phyloP scores from a whole-genome alignment of 306 rosid genomes.

The Crataegus laevigata region DNA sequence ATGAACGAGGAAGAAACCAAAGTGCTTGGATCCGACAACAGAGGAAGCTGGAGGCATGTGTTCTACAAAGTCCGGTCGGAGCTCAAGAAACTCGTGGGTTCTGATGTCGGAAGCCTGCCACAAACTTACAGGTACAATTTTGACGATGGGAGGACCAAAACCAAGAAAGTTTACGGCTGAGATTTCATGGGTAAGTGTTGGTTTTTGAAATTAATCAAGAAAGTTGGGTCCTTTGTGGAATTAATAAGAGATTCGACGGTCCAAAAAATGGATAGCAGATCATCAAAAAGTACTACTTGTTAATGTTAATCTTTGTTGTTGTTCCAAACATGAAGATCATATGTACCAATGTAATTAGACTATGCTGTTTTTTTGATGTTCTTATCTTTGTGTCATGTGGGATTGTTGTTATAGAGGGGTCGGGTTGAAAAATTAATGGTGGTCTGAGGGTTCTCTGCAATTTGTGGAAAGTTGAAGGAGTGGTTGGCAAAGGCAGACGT shows the following conservation, averaged over 20 bases:
- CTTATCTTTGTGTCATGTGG: background rate
- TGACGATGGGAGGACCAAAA: conserved; percentile 27
- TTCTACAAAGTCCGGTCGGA: conserved; percentile 60
- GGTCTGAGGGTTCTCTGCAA: background rate
- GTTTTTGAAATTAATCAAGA: background rate
- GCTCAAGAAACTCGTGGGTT: conserved; percentile 41
- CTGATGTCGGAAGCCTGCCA: conserved; percentile 55
- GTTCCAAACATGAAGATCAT: background rate
- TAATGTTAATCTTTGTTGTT: background rate
- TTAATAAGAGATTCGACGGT: too few species aligned
- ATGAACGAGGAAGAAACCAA: conserved; percentile 72
- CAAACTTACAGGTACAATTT: conserved; percentile 50
- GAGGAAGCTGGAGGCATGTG: conserved; percentile 68
- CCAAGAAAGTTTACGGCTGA: conserved; percentile 5
- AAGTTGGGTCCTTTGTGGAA: background rate
- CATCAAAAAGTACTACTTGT: background rate
- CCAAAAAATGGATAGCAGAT: background rate
- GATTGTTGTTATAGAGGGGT: background rate
- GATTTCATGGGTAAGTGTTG: conserved; percentile 9
- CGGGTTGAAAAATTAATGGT: background rate
- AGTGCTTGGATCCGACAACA: conserved; percentile 47
- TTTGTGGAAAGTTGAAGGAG: background rate
- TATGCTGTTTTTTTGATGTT: background rate
- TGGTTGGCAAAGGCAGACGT: background rate
- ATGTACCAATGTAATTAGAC: conserved; percentile 1